phyloP scores from a whole-genome alignment of 2,329 filamentous ascomycete genomes.

The Ophiostoma himal-ulmi region DNA sequence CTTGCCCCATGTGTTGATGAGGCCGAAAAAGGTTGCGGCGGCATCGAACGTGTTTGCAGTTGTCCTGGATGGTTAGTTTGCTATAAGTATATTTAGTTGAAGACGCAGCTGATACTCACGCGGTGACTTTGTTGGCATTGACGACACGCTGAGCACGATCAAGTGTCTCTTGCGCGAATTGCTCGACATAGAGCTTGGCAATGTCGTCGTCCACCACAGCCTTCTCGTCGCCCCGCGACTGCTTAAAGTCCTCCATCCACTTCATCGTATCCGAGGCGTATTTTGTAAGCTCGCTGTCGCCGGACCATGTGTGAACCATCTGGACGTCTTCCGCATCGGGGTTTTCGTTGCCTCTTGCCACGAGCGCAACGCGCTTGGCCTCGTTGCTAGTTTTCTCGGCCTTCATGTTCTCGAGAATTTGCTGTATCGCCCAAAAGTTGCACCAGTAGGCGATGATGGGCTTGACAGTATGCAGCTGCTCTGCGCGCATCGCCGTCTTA shows the following conservation, averaged over 20 bases:
- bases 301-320: conserved; percentile 48
- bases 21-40: conserved; percentile 83
- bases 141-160: conserved; percentile 76
- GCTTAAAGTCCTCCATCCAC: conserved; percentile 68
- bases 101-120: conserved; percentile 28
- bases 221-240: conserved; percentile 68
- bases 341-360: neutral
- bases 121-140: conserved; percentile 74
- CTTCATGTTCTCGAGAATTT: conserved; percentile 56
- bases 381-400: neutral
- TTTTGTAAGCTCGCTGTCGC: conserved; percentile 68
- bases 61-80: conserved; percentile 40
- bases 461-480: conserved; percentile 76
- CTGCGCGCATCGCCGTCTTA: conserved; percentile 75
- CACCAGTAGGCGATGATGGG: conserved; percentile 94
- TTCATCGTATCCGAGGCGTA: conserved; percentile 97
- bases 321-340: neutral
- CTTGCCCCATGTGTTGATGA: conserved; percentile 76
- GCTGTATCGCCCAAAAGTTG: conserved; percentile 88
- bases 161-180: conserved; percentile 87
- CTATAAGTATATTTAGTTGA: neutral
- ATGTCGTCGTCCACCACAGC: conserved; percentile 78
- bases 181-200: conserved; percentile 86
- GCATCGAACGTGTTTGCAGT: conserved; percentile 93
- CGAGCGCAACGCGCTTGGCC: neutral